A percentile compares a stretch with the other conserved stretches of the same genome.
Conservation (phyloP, 2,329 filamentous ascomycete genomes). For the Penicillium decumbens region DNA sequence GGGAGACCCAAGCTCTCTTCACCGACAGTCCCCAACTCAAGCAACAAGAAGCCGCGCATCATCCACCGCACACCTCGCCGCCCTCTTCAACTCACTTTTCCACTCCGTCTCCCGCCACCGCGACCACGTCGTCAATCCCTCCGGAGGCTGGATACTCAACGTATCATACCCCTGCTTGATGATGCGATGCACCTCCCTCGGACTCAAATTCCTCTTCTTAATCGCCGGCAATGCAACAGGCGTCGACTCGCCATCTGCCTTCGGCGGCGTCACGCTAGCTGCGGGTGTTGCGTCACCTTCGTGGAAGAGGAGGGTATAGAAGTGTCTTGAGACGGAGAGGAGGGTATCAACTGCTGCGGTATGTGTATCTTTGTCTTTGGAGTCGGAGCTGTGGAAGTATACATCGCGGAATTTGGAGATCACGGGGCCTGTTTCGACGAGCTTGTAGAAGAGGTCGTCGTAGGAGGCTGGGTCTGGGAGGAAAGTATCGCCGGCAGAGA, state of each 20-base stretch:
- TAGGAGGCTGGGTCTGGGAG: conserved; percentile 81
- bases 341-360: conserved; percentile 77
- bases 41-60: conserved; percentile 55
- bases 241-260: conserved; percentile 22
- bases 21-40: conserved; percentile 4
- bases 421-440: conserved; percentile 84
- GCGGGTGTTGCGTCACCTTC: conserved; percentile 41
- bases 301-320: conserved; percentile 68
- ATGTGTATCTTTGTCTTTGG: conserved; percentile 22
- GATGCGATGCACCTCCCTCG: conserved; percentile 76
- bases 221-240: conserved; percentile 29
- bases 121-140: conserved; percentile 81
- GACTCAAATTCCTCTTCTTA: conserved; percentile 66
- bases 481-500: conserved; percentile 85
- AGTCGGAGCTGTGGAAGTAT: conserved; percentile 50
- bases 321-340: conserved; percentile 73
- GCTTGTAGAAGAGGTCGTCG: conserved; percentile 97
- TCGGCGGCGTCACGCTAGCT: conserved; percentile 10
- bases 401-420: conserved; percentile 75
- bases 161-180: conserved; percentile 98
- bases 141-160: conserved; percentile 80
- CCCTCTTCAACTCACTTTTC: conserved; percentile 78
- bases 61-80: conserved; percentile 72
- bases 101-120: conserved; percentile 82
- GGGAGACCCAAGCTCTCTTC: neutral